Evolutionary conservation across 2,329 filamentous ascomycete genomes (phyloP), one percentile per base, ranked within the genome.

Genomic region (Aureobasidium subglaciale): DNA sequence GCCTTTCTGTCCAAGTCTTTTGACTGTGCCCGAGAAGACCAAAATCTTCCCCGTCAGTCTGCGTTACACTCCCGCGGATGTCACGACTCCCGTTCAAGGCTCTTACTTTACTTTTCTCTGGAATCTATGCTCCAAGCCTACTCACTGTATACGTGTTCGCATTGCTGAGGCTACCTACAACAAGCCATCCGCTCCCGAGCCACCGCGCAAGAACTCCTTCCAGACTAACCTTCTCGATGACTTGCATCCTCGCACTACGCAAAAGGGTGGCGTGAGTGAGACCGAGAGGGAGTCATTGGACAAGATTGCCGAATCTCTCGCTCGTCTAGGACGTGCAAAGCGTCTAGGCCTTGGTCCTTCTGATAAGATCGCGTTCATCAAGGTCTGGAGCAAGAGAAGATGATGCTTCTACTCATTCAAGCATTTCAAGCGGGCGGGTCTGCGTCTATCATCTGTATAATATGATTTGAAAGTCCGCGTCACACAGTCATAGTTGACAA

Each of bases 31-130:
- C 0, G 69, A 81, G 5, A 76, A 80, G 54, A 85, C 85, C 8
- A 87, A 85, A 66, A 89, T 99, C 62, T 97, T 95, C 73, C 91
- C 93, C 1, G 80, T 99, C 58, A 95, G 87, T 69, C 76, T 99
- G 60, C 84, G 91, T 52, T 99, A 97, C 70, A 87, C 89, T 0
- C 88, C 92, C 0, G 80, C 86, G 4, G 91, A 97, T 67, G 85
- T 97, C 57, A 95, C 92, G 0, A 96, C 93, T 0, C 92, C 93
- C 0, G 75, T 99, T 0, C 91, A 93, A 0, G 84, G 86, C 11
- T 78, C 79, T 25, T 90, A 88, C 70, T 50, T 80, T 5, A 73
- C 74, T 2, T 96, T 96, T 68, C 67, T 96, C 8, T 99, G 91
- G 90, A 87, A 85, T 53, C 76, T 97, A 8, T 82, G 96, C 30